Evolutionary conservation across 2,329 filamentous ascomycete species (phyloP).

Genomic region (Anthostomella pinea): DNA sequence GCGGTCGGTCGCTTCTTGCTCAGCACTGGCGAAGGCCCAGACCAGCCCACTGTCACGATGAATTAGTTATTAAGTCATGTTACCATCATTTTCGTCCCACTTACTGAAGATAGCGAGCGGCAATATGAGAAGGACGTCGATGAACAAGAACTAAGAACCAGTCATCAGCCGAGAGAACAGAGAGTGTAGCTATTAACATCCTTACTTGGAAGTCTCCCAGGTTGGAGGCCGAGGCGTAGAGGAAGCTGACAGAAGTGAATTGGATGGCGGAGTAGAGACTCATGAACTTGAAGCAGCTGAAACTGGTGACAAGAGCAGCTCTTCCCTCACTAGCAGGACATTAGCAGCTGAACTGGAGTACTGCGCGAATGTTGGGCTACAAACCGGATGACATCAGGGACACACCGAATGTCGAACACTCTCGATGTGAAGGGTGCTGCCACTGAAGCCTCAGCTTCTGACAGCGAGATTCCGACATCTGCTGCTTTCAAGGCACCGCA

Average conservation of each 20-base stretch:
- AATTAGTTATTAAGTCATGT: constrained; percentile 12
- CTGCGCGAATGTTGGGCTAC: constrained; percentile 11
- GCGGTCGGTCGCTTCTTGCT: constrained; percentile 86
- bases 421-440: constrained; percentile 97
- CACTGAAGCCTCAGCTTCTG: constrained; percentile 94
- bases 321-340: constrained; percentile 69
- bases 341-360: constrained; percentile 8
- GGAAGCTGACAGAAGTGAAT: constrained; percentile 93
- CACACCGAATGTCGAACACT: constrained; percentile 94
- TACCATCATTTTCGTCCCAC: constrained; percentile 22
- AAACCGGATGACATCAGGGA: constrained; percentile 83
- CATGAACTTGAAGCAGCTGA: constrained; percentile 99
- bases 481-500: constrained; percentile 95
- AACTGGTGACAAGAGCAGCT: constrained; percentile 94
- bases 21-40: constrained; percentile 73
- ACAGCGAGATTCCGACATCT: constrained; percentile 94
- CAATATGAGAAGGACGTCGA: constrained; percentile 87
- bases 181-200: not conserved
- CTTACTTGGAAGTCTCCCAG: constrained; percentile 86
- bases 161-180: constrained; percentile 7
- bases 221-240: constrained; percentile 92
- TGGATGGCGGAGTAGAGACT: constrained; percentile 98
- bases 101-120: constrained; percentile 93
- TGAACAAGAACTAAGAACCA: constrained; percentile 76
- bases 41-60: constrained; percentile 75